Conservation (phyloP, 2,329 filamentous ascomycete species). For the Colletotrichum kahawae region DNA sequence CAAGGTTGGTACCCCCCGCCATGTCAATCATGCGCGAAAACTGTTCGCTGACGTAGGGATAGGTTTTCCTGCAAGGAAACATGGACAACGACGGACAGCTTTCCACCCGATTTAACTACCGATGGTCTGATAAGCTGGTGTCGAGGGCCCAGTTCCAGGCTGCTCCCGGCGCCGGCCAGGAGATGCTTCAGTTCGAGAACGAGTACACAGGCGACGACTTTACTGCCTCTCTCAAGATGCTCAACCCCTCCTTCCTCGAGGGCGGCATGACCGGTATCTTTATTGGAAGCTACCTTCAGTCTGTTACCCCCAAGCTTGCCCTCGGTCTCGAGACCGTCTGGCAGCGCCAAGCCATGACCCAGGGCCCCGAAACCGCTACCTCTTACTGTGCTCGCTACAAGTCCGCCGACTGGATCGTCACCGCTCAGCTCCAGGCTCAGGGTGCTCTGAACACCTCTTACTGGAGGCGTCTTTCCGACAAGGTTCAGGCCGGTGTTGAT, state of each 20-base stretch:
- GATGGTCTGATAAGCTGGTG: slow-evolving; percentile 80
- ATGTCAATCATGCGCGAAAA: background rate
- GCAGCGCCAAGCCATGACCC: slow-evolving; percentile 83
- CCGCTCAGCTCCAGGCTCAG: slow-evolving; percentile 81
- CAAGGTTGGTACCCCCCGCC: slow-evolving; percentile 66
- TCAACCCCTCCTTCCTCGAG: slow-evolving; percentile 94
- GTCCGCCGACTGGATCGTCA: slow-evolving; percentile 89
- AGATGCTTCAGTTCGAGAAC: slow-evolving; percentile 92
- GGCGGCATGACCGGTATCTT: slow-evolving; percentile 94
- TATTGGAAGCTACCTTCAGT: slow-evolving; percentile 94
- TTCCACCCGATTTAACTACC: slow-evolving; percentile 89
- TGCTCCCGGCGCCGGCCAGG: slow-evolving; percentile 75
- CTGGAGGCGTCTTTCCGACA: slow-evolving; percentile 92
- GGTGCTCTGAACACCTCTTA: slow-evolving; percentile 90
- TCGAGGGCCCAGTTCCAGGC: slow-evolving; percentile 90
- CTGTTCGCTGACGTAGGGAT: background rate
- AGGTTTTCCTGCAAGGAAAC: slow-evolving; percentile 96
- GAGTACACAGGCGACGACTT: slow-evolving; percentile 96
- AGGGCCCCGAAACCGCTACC: slow-evolving; percentile 88
- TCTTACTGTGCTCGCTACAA: slow-evolving; percentile 95
- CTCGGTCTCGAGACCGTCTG: slow-evolving; percentile 92
- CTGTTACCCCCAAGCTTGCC: slow-evolving; percentile 83
- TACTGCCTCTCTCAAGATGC: slow-evolving; percentile 87
- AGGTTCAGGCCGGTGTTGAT: slow-evolving; percentile 95
- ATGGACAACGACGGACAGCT: slow-evolving; percentile 91